Evolutionary conservation across 208 protist species (phyloP).

Genomic region (Hexamita inflata): DNA sequence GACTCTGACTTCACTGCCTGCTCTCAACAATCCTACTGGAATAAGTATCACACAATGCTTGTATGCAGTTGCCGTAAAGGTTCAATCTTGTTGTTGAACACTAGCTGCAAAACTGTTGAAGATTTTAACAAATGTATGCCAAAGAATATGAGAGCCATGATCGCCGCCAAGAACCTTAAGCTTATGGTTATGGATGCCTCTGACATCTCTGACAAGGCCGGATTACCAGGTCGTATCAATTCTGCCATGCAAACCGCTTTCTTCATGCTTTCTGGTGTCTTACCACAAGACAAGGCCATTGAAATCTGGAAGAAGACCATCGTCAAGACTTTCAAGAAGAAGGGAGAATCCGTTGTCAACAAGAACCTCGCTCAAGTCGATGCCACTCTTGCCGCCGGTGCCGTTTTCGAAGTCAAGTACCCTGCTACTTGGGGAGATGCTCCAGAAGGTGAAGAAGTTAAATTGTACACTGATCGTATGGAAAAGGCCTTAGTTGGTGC

Average conservation of each 20-base stretch:
- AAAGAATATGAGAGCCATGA: slow-evolving; percentile 34
- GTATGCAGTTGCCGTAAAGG: slow-evolving; percentile 36
- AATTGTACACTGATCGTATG: not conserved
- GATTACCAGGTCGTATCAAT: slow-evolving; percentile 51
- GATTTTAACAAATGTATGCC: slow-evolving; percentile 48
- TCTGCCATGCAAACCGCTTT: slow-evolving; percentile 60
- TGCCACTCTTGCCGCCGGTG: slow-evolving; percentile 3
- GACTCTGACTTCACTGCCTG: slow-evolving; percentile 55
- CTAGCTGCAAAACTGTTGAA: slow-evolving; percentile 30
- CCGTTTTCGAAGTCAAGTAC: slow-evolving; percentile 29
- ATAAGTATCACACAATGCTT: slow-evolving; percentile 45
- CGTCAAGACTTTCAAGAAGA: slow-evolving; percentile 48
- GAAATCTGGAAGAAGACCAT: slow-evolving; percentile 49
- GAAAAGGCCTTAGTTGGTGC: not conserved
- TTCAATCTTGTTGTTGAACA: slow-evolving; percentile 55
- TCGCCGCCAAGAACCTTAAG: slow-evolving; percentile 45
- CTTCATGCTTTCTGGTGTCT: slow-evolving; percentile 53
- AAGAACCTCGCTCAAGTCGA: slow-evolving; percentile 47
- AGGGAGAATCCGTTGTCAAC: slow-evolving; percentile 49
- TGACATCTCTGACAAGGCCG: slow-evolving; percentile 41
- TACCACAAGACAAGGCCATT: slow-evolving; percentile 48
- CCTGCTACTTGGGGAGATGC: slow-evolving; percentile 30
- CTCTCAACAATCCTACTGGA: slow-evolving; percentile 50
- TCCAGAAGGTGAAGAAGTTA: slow-evolving; percentile 7
- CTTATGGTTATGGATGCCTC: slow-evolving; percentile 50